Base-by-base conservation (phyloP, 2,329 filamentous ascomycete genomes). In the Botrytis tulipae region DNA sequence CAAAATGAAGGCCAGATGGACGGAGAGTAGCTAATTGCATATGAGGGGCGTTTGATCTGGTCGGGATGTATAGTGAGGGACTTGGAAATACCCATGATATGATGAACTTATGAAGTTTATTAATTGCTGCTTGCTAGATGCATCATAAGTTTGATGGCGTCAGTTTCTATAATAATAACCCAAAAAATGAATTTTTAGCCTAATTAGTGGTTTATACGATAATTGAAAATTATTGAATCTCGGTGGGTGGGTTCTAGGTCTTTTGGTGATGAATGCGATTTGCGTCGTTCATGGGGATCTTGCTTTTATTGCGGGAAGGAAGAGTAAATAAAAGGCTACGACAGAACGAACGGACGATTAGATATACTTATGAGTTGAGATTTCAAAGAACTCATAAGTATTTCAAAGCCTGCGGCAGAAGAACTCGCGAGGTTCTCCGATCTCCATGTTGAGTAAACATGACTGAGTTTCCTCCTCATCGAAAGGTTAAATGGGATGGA, bases 381-480 rank as follows among this genome's bases (percentile, higher is more conserved):
- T 6, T 12, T 54, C 12, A 12, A 16, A n/a, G n/a, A n/a, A n/a
- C n/a, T n/a, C n/a, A n/a, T n/a, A n/a, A n/a, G n/a, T n/a, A n/a
- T n/a, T n/a, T n/a, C n/a, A n/a, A n/a, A n/a, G n/a, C 12, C 48
- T 5, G n/a, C 48, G 4, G 25, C 25, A 16, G 48, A 4, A 54
- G 12, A 7, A 14, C 0, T 10, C 37, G 37, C 37, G 37, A 40
- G 37, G 37, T 10, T 37, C 37, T 37, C 37, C 37, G 37, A 37
- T 37, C 9, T 37, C 37, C 12, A n/a, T 51, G 48, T 14, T 51
- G 25, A 16, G 25, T n/a, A 1, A 14, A 2, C 5, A 14, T n/a
- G 25, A n/a, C 4, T 0, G 5, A 25, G 25, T 9, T n/a, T n/a
- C 6, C 5, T n/a, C 48, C 25, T n/a, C 12, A 1, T n/a, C 10